A percentile compares a stretch with the other conserved stretches of the same genome.
Conservation (phyloP, 129 eudicot genomes). For the Tanacetum coccineum region DNA sequence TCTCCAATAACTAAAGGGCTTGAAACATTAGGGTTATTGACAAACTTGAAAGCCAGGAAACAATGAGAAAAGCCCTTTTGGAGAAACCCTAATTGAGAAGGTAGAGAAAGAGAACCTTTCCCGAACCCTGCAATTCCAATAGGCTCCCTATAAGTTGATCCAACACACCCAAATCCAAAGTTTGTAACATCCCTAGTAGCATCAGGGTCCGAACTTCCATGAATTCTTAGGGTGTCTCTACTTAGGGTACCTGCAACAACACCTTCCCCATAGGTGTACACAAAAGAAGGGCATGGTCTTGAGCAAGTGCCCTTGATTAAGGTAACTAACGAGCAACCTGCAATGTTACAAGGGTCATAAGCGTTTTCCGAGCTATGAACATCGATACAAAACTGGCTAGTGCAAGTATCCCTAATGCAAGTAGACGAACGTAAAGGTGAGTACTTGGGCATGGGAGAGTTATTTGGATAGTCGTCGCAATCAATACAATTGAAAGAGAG, state of each 20-base stretch:
- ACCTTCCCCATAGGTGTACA: conserved; percentile 79
- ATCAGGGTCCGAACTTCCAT: conserved; percentile 26
- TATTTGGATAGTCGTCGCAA: conserved; percentile 48
- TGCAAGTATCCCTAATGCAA: conserved; percentile 48
- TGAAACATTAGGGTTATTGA: conserved; percentile 70
- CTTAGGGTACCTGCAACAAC: conserved; percentile 53
- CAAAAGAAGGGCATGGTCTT: conserved; percentile 76
- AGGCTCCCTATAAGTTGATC: conserved; percentile 62
- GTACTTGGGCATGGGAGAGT: conserved; percentile 35
- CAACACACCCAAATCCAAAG: conserved; percentile 62
- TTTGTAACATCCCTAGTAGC: conserved; percentile 37
- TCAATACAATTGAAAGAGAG: conserved; percentile 63
- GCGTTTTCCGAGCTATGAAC: conserved; percentile 66
- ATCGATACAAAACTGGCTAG: conserved; percentile 50
- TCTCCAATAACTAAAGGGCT: conserved; percentile 73
- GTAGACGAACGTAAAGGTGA: conserved; percentile 66
- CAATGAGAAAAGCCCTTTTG: conserved; percentile 82
- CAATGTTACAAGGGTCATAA: conserved; percentile 50
- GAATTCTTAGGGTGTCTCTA: conserved; percentile 59
- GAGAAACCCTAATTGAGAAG: conserved; percentile 78
- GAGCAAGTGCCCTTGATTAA: conserved; percentile 49
- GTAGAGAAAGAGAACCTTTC: conserved; percentile 62
- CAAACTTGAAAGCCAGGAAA: conserved; percentile 72
- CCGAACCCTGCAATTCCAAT: conserved; percentile 80
- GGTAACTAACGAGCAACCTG: conserved; percentile 63